Conservation (phyloP, 768 basidiomycete genomes). For the Lactarius psammicola region DNA sequence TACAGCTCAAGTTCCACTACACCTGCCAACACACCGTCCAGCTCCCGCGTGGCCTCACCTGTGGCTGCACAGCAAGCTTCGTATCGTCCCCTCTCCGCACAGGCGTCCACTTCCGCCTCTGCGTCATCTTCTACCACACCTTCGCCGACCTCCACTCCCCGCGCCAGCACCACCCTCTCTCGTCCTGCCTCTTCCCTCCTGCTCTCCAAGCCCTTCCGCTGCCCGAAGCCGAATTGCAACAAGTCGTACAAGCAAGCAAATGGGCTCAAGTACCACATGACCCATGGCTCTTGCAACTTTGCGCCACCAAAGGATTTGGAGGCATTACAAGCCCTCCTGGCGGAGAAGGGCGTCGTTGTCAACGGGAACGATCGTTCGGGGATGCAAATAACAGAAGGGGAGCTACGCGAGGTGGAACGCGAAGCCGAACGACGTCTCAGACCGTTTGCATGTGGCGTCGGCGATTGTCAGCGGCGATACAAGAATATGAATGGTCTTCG, state of each 20-base stretch:
- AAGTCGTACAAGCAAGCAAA: conserved; percentile 97
- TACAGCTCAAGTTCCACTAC: conserved; percentile 41
- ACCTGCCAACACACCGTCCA: conserved; percentile 48
- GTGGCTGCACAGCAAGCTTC: conserved; percentile 32
- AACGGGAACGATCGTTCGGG: conserved; percentile 40
- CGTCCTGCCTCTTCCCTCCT: conserved; percentile 58
- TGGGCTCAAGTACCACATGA: conserved; percentile 92
- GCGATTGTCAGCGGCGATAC: conserved; percentile 83
- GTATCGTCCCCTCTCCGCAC: conserved; percentile 32
- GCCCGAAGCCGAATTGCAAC: conserved; percentile 93
- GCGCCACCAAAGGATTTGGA: conserved; percentile 84
- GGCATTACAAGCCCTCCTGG: conserved; percentile 71
- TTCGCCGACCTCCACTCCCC: conserved; percentile 34
- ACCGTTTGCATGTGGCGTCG: conserved; percentile 88
- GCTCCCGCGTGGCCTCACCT: conserved; percentile 44
- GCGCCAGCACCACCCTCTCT: conserved; percentile 48
- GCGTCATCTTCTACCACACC: conserved; percentile 26
- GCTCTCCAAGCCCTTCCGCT: conserved; percentile 83
- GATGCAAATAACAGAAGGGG: conserved; percentile 49
- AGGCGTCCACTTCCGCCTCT: conserved; percentile 32
- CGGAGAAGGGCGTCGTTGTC: conserved; percentile 39
- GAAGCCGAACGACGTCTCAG: conserved; percentile 81
- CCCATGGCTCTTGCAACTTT: conserved; percentile 91
- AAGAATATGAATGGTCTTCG: conserved; percentile 98
- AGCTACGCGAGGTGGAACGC: conserved; percentile 69